A percentile compares a stretch with the other conserved stretches of the same genome.
phyloP scores from a whole-genome alignment of 2,329 filamentous ascomycete genomes.

The Rugonectria rugulosa region DNA sequence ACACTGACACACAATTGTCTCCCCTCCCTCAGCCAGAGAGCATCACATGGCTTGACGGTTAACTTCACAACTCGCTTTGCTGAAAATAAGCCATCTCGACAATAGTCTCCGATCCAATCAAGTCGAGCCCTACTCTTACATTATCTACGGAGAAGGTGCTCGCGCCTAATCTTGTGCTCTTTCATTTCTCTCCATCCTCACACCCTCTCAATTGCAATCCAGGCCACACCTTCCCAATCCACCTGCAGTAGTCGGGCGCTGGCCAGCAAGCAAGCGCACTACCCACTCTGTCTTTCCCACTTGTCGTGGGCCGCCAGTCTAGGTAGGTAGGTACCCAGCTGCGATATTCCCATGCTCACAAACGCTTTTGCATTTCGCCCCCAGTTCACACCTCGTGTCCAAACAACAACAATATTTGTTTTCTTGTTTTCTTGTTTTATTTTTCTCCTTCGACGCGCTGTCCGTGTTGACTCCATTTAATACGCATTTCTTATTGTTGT shows the following conservation, averaged over 20 bases:
- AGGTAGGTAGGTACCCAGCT: neutral
- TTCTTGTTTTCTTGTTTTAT: neutral
- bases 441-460: slow-evolving; percentile 6
- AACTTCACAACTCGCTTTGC: neutral
- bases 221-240: slow-evolving; percentile 3
- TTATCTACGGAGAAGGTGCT: slow-evolving; percentile 5
- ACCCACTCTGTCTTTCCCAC: slow-evolving; percentile 9
- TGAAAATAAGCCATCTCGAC: neutral
- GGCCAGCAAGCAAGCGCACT: slow-evolving; percentile 4
- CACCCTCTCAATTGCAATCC: neutral
- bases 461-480: slow-evolving; percentile 4
- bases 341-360: neutral
- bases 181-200: neutral
- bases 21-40: neutral
- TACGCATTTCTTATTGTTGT: neutral
- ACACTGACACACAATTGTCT: too few relatives aligned
- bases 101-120: neutral
- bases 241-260: slow-evolving; percentile 11
- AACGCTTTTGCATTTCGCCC: neutral
- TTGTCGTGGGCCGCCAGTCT: neutral
- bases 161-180: neutral
- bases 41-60: neutral
- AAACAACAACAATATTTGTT: too few relatives aligned
- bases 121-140: slow-evolving; percentile 1
- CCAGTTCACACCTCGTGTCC: neutral